These are phyloP conservation scores for Dryas integrifolia DNA, from an alignment of 331 rosid genomes.

Conservation along the genomic window DNA sequence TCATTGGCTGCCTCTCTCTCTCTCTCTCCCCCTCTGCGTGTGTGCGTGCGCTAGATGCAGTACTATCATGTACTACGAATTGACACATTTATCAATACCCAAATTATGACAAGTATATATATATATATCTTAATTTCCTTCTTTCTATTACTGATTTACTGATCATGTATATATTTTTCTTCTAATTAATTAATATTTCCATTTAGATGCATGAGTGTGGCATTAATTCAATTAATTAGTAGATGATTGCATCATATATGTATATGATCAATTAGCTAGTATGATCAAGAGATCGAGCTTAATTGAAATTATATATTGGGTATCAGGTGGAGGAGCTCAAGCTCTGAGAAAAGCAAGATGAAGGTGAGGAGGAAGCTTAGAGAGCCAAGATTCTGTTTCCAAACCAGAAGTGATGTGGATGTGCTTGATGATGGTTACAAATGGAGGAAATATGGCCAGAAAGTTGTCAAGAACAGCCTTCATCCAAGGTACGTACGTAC, in stretches of 20 bases:
- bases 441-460: constrained; percentile 93
- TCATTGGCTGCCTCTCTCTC: not conserved
- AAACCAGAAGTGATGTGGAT: constrained; percentile 86
- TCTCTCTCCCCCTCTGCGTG: constrained; percentile 14
- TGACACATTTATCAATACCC: constrained; percentile 2
- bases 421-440: constrained; percentile 96
- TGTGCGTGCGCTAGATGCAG: constrained; percentile 7
- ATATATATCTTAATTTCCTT: too few relatives aligned
- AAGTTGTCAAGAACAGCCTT: constrained; percentile 89
- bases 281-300: too few relatives aligned
- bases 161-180: not conserved
- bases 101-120: not conserved
- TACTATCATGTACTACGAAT: not conserved
- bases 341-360: constrained; percentile 69
- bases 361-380: constrained; percentile 89
- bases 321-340: constrained; percentile 72
- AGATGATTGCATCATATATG: not conserved
- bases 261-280: too few relatives aligned
- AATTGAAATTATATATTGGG: constrained; percentile 1
- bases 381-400: constrained; percentile 91
- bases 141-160: not conserved
- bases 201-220: too few relatives aligned
- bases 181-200: too few relatives aligned
- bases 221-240: not conserved
- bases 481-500: constrained; percentile 65